These are phyloP conservation scores for Apiotrichum brassicae DNA, from an alignment of 1,284 basidiomycete species.

Conservation along the genomic window DNA sequence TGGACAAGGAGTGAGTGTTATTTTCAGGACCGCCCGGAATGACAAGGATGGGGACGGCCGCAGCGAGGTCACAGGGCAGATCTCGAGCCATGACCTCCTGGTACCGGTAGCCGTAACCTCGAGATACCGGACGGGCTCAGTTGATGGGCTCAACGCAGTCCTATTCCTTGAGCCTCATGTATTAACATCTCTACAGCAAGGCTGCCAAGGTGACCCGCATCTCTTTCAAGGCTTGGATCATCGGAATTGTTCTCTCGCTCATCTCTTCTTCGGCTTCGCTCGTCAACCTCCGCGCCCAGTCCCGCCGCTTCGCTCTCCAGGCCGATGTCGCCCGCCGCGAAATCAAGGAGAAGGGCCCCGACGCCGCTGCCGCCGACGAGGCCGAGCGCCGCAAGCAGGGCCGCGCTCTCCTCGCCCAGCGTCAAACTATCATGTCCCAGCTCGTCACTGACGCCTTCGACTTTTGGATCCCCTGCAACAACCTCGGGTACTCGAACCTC, in stretches of 20 bases:
- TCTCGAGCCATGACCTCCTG: too few species aligned
- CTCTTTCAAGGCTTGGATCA: slow-evolving; percentile 83
- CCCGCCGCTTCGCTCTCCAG: slow-evolving; percentile 36
- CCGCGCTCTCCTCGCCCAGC: slow-evolving; percentile 42
- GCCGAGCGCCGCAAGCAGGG: slow-evolving; percentile 41
- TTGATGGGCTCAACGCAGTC: too few species aligned
- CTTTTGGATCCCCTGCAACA: slow-evolving; percentile 81
- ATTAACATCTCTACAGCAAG: slow-evolving; percentile 52
- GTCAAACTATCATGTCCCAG: slow-evolving; percentile 42
- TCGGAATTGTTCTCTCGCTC: slow-evolving; percentile 75
- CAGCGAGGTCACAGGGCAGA: too few species aligned
- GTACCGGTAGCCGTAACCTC: too few species aligned
- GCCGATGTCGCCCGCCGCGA: slow-evolving; percentile 31
- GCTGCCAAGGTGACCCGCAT: slow-evolving; percentile 61
- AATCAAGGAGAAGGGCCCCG: slow-evolving; percentile 24
- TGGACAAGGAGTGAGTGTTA: slow-evolving; percentile 48
- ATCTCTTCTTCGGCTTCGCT: slow-evolving; percentile 50
- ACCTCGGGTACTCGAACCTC: slow-evolving; percentile 67
- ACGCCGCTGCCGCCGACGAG: slow-evolving; percentile 28
- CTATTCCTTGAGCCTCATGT: too few species aligned
- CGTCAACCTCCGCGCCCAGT: slow-evolving; percentile 44
- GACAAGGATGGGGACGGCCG: too few species aligned
- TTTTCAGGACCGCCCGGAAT: neutral
- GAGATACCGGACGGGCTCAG: too few species aligned
- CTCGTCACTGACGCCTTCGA: slow-evolving; percentile 44